Base-by-base conservation (phyloP, 1,284 basidiomycete genomes). In the Ganoderma sp. region DNA sequence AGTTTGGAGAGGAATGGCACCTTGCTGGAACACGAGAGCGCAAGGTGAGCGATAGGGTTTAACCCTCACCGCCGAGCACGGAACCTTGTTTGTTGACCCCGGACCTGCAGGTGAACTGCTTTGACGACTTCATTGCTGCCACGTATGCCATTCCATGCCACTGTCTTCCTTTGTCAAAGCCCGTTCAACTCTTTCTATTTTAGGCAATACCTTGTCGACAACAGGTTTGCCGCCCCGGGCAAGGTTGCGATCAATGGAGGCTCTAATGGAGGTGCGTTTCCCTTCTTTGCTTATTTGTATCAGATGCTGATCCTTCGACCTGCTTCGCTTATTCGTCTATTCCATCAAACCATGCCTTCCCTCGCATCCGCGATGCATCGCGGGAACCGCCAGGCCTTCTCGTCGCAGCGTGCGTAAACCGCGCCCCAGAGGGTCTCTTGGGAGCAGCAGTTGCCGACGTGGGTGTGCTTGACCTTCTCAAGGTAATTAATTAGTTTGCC, bases 1-100 rank as follows among this genome's bases (percentile, higher is more conserved):
- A 96, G 77, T 95, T 93, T 72, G 94, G 94, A 15, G 91, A 94
- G 76, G 87, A 89, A 19, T 94, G 92, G 92, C 92, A 94, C 76
- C 75, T 85, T 48, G 91, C 85, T n/a, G 93, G 91, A 2, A 89
- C 83, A 34, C 83, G 82, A 68, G 91, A 93, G 69, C 84, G 84
- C 67, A 94, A 94, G 84, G 90, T 90, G 42, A 8, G 69, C 65
- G 54, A 66, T 57, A 67, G 72, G 54, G 39, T 25, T 41, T 42
- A 41, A 22, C n/a, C 37, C 25, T 43, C 34, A 15, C 37, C n/a
- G n/a, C 37, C 22, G 34, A 39, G 58, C 41, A 25, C 39, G 41
- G 58, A 43, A 28, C n/a, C 34, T 22, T 58, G 34, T 58, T 58
- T n/a, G 32, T 22, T 58, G n/a, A 58, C 56, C 15, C n/a, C 19